Base-by-base conservation (phyloP, 345 rosid species). In the Cardamine resedifolia region DNA sequence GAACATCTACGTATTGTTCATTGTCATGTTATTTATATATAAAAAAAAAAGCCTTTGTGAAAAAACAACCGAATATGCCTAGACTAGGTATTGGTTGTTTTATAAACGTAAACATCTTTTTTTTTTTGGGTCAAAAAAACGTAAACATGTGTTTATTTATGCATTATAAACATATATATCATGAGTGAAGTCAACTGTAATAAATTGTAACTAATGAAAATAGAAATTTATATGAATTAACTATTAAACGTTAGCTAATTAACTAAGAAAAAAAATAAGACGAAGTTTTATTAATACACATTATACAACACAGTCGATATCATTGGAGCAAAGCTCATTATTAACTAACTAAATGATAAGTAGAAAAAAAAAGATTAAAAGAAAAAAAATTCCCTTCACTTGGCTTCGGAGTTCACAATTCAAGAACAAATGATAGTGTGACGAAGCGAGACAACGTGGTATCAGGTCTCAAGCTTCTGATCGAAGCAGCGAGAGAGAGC, bases 361-460 rank as follows among this genome's bases (percentile, higher is more conserved):
- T 53, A 6, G 10, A 27, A 62, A 34, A 62, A 34, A 15, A 24
- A 16, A 0, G 18, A 48, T 15, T n/a, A n/a, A n/a, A n/a, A n/a
- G n/a, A n/a, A 33, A 5, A 1, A 1, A 61, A 3, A 21, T 15
- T 16, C n/a, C 64, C 39, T 45, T 45, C 58, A n/a, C 48, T 9
- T 73, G 21, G 41, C 19, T 63, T 52, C 26, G 5, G 45, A 43
- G 4, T 27, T 61, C 70, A 65, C 24, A 57, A 26, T 48, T 65
- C 44, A 49, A 58, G 59, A 73, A 65, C 77, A 73, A 47, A 44
- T 55, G 41, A 45, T 64, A 73, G 39, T 56, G 58, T 16, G 38
- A 53, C 24, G 38, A 64, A 64, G 70, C 76, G 57, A 53, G 64
- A 72, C 28, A 48, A 23, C 63, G 30, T 39, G 24, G 55, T 62